phyloP scores from a whole-genome alignment of 176 grass and related monocot genomes.

The Bonia amplexicaulis region DNA sequence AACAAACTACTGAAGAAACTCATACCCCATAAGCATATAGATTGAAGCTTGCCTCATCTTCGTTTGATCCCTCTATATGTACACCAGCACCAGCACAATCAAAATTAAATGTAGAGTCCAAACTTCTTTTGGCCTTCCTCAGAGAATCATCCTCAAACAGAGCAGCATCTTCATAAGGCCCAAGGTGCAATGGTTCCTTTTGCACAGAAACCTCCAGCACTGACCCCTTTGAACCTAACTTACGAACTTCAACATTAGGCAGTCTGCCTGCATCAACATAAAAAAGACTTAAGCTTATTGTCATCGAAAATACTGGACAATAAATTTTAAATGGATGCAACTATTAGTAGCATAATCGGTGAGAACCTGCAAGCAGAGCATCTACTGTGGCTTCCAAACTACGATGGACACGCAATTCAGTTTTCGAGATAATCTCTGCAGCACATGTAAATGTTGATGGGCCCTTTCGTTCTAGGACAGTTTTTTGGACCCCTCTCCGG shows the following conservation, averaged over 20 bases:
- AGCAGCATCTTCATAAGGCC: constrained; percentile 15
- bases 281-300: not conserved
- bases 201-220: constrained; percentile 36
- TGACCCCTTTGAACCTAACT: constrained; percentile 34
- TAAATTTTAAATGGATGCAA: constrained; percentile 9
- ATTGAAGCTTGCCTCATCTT: constrained; percentile 37
- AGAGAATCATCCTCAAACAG: constrained; percentile 18
- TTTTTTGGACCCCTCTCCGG: constrained; percentile 83
- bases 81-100: constrained; percentile 45
- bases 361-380: constrained; percentile 79
- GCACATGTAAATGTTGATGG: constrained; percentile 86
- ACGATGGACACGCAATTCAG: constrained; percentile 62
- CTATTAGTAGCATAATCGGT: constrained; percentile 17
- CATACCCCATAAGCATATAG: constrained; percentile 90
- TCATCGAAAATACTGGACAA: not conserved
- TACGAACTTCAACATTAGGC: constrained; percentile 75
- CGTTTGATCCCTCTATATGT: constrained; percentile 39
- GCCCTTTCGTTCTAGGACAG: constrained; percentile 74
- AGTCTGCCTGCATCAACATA: constrained; percentile 50
- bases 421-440: constrained; percentile 91
- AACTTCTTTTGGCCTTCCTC: constrained; percentile 33
- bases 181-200: constrained; percentile 25
- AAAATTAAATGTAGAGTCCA: constrained; percentile 45
- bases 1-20: constrained; percentile 25
- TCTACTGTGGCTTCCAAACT: constrained; percentile 79